Conservation (phyloP, 2,329 filamentous ascomycete species). For the Teratosphaeria pseudoeucalypti region DNA sequence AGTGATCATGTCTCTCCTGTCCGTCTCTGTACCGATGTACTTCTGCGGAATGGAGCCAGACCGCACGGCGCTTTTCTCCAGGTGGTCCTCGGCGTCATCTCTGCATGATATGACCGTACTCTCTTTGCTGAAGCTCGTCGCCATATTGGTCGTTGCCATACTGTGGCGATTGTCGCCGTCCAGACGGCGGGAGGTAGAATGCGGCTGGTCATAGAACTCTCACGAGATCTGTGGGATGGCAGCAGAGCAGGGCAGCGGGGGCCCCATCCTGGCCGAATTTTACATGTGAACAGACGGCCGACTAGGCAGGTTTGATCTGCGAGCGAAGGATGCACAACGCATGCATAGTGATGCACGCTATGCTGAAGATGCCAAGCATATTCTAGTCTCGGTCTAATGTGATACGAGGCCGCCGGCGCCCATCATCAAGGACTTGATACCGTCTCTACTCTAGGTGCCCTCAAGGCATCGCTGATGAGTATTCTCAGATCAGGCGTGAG, state of each 20-base stretch:
- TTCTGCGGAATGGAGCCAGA: not conserved
- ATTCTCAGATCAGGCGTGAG: too few relatives aligned
- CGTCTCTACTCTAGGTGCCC: not conserved
- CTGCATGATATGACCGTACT: not conserved
- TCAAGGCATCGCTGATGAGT: too few relatives aligned
- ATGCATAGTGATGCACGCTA: not conserved
- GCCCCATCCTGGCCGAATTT: too few relatives aligned
- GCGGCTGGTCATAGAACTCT: not conserved
- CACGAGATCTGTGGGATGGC: too few relatives aligned
- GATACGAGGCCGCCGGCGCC: not conserved
- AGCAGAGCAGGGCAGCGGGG: too few relatives aligned
- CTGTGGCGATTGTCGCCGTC: not conserved
- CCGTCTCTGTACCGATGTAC: slow-evolving; percentile 1
- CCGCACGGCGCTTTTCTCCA: not conserved
- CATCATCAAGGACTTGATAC: not conserved
- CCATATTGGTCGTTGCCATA: not conserved
- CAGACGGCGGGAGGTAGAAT: too few relatives aligned
- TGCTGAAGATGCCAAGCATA: not conserved
- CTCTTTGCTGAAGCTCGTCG: not conserved
- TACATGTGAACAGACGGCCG: not conserved
- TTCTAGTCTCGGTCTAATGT: not conserved
- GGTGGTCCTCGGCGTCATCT: not conserved
- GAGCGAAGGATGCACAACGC: too few relatives aligned
- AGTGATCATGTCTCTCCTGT: slow-evolving; percentile 2
- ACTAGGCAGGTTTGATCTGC: too few relatives aligned